Conservation (phyloP, 2,329 filamentous ascomycete species). For the Ophiostoma australiae region DNA sequence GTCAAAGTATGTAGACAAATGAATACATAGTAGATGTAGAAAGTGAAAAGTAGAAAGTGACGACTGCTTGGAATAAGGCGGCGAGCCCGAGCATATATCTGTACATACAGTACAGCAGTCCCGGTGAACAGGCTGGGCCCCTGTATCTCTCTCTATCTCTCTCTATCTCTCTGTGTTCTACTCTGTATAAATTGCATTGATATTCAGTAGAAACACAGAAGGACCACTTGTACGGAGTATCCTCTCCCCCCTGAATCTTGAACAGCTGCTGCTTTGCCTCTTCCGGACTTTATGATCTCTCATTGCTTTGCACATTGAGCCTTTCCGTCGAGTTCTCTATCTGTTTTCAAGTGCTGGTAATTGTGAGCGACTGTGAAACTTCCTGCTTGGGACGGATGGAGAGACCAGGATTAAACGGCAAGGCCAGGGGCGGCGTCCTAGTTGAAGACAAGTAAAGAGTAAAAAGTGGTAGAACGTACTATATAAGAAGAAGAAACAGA, state of each 20-base stretch:
- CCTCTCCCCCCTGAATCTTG: not conserved
- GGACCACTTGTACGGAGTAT: too few species aligned
- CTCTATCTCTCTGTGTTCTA: not conserved
- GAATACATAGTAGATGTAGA: not conserved
- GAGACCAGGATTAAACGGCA: not conserved
- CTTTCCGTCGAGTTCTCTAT: not conserved
- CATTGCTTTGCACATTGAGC: not conserved
- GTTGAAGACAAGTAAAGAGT: not conserved
- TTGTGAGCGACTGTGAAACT: not conserved
- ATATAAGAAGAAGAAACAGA: not conserved
- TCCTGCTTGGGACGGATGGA: not conserved
- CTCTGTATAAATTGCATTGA: not conserved
- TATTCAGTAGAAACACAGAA: not conserved
- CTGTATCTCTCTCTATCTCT: not conserved
- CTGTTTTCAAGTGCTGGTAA: not conserved
- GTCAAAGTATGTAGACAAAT: not conserved
- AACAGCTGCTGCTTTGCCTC: constrained; percentile 4
- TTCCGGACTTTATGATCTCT: constrained; percentile 6
- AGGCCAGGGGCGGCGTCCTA: not conserved
- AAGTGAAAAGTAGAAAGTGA: not conserved
- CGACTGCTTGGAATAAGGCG: too few species aligned
- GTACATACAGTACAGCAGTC: too few species aligned
- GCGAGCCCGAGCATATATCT: constrained; percentile 16
- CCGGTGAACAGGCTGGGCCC: constrained; percentile 17
- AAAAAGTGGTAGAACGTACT: not conserved